Evolutionary conservation across 2,329 filamentous ascomycete genomes (phyloP), one percentile per base, ranked within the genome.

Genomic region (Moelleriella libera): DNA sequence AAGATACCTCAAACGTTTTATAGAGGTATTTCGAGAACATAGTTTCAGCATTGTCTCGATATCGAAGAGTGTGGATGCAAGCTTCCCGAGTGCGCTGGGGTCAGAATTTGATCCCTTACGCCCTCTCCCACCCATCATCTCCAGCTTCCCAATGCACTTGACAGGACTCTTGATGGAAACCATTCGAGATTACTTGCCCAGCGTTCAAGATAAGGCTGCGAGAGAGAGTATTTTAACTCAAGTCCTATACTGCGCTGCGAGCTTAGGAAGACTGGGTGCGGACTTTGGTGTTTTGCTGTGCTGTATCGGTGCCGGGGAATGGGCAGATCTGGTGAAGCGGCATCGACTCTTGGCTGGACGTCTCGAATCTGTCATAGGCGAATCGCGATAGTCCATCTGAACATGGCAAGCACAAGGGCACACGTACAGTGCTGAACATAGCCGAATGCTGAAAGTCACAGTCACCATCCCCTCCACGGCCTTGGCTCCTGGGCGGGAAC

Each of bases 11-110:
- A 98, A 97, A 64, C 78, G 89, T 44, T 98, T 94, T 64, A 86
- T 98, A 57, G 92, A 98, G 61, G 88, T 98, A 30, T 97, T 97
- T 62, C 84, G 92, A 46, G 92, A 98, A 65, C 92, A 98, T 64
- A 95, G 87, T 60, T 98, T 98, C 63, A 85, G 83, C 42, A 94
- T 97, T 50, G 80, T 97, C 30, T 94, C 88, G 49, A 88, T 97
- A 75, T 96, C 94, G 64, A 86, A 83, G 57, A 92, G 84, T 57
- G 88, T 97, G 0, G 71, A 76, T 3, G 73, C 79, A 4, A 63
- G 62, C 46, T 57, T 65, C 42, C 47, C 53, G 10, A 45, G 51
- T 2, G 45, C 56, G 30, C 44, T 45, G 6, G 49, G 44, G 3
- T 50, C 57, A 10, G 48, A 48, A 1, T 47, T 55, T 40, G 58